Base-by-base conservation (phyloP, 257 asterid species). In the Solanum pennellii region DNA sequence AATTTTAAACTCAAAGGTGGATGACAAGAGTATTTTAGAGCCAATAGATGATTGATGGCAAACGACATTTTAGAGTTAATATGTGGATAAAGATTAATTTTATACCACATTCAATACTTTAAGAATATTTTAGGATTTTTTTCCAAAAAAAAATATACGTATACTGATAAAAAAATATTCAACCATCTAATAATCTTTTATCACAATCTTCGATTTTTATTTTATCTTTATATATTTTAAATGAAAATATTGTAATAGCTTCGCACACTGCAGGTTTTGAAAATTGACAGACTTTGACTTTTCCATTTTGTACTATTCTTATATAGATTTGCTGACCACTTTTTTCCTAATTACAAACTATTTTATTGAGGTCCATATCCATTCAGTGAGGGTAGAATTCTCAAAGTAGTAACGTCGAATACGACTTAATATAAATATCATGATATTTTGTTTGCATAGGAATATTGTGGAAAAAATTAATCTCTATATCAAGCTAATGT, bases 1-100 rank as follows among this genome's bases (percentile, higher is more conserved):
- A 33, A 33, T 33, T 33, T 33, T 3, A 0, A 33, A 33, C 1
- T 0, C 35, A 33, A 33, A 3, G 1, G 3, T 33, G 35, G 5
- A 33, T 33, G 35, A 33, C 5, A 33, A 33, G 5, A 4, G 1
- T 33, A 33, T 3, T 33, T 33, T 33, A 0, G 1, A 33, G 5
- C 3, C 1, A 33, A 3, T 4, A 33, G 0, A 33, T 33, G 5
- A 0, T 0, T 33, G 35, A 33, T n/a, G n/a, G n/a, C n/a, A 1
- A 33, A 33, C 0, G 3, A 33, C 35, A 33, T 33, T 3, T 33
- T 33, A 1, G 0, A 33, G 3, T 0, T 1, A 33, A 33, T 33
- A 33, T 4, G 0, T 33, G 35, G 35, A 33, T 33, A 4, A 0
- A 33, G 0, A 3, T 0, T 33, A 33, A 0, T 33, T 33, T 33